A percentile compares a stretch with the other conserved stretches of the same genome.
Conservation (phyloP, 2,329 filamentous ascomycete species). For the Stemphylium beticola region DNA sequence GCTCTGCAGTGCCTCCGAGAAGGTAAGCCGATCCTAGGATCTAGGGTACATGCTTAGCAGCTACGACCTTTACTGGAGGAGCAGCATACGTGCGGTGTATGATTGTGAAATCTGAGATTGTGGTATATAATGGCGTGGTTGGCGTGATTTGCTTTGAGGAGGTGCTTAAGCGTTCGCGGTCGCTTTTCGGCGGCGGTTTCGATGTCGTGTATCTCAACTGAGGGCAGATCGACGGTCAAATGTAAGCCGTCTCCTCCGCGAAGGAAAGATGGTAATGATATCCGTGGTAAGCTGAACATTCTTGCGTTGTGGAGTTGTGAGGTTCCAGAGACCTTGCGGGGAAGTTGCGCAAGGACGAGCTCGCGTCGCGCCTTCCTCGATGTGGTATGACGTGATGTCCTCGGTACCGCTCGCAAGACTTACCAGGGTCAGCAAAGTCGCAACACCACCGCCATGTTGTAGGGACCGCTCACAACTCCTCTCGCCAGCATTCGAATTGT, state of each 20-base stretch:
- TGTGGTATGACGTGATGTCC: constrained; percentile 31
- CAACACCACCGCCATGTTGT: not conserved
- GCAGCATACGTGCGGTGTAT: constrained; percentile 71
- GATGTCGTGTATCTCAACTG: constrained; percentile 77
- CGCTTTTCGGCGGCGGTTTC: constrained; percentile 81
- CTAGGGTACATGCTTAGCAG: constrained; percentile 50
- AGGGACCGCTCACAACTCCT: not conserved
- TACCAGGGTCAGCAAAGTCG: not conserved
- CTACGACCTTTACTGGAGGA: constrained; percentile 25
- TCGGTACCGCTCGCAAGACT: constrained; percentile 4
- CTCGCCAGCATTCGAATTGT: not conserved
- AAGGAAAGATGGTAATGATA: constrained; percentile 30
- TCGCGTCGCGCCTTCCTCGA: constrained; percentile 24
- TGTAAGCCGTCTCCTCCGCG: constrained; percentile 23
- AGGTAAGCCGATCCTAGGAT: constrained; percentile 85
- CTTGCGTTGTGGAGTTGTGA: constrained; percentile 9
- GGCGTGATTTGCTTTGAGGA: constrained; percentile 89
- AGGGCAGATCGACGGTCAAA: constrained; percentile 59
- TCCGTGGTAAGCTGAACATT: constrained; percentile 35
- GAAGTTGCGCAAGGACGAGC: constrained; percentile 21
- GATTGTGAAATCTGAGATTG: constrained; percentile 77
- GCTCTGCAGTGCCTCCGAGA: constrained; percentile 74
- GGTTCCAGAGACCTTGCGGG: constrained; percentile 25
- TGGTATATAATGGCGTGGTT: constrained; percentile 86
- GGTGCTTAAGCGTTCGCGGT: constrained; percentile 83